Base-by-base conservation (phyloP, 2,329 filamentous ascomycete species). In the Magnaporthiopsis incrustans region DNA sequence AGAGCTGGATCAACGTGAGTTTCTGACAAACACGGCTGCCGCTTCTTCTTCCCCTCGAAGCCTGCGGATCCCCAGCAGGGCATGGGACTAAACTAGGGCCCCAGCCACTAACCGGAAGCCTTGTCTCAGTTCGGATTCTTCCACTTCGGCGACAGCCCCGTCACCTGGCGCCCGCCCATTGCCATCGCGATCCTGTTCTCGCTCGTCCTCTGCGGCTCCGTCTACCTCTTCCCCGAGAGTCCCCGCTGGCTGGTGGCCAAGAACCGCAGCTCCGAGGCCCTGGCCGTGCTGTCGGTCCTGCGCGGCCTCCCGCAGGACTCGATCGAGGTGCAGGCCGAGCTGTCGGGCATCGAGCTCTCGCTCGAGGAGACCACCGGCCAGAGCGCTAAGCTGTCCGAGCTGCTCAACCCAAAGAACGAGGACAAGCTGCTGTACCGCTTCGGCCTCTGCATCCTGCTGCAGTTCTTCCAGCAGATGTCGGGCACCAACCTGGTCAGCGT, bases 401-500 rank as follows among this genome's bases (percentile, higher is more conserved):
- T 82, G 69, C 73, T 82, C 68, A 79, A 75, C 67, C 59, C 59
- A 32, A 80, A 79, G 75, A 79, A 79, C 64, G 76, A 80, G 12
- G 79, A 82, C 63, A 80, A 80, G 70, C 75, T 81, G 1, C 71
- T 76, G 18, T 82, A 84, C 71, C 78, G 82, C 30, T 82, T 82
- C 69, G 72, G 72, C 2, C 77, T 82, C 14, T 82, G 79, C 68
- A 78, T 82, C 61, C 73, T 81, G 56, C 70, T 82, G 59, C 79
- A 82, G 65, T 80, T 81, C 70, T 76, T 78, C 68, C 79, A 82
- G 71, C 80, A 82, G 68, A 81, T 81, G 77, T 75, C 73, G 66
- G 79, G 79, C 57, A 77, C 75, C 70, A 79, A 79, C 66, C 72
- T 80, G 22, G 78, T 81, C 66, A 79, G 77, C 57, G 78, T 80